Percentiles rank a stretch among this genome's conserved stretches.
phyloP scores from a whole-genome alignment of 257 asterid genomes.

The Datura wrightii region DNA sequence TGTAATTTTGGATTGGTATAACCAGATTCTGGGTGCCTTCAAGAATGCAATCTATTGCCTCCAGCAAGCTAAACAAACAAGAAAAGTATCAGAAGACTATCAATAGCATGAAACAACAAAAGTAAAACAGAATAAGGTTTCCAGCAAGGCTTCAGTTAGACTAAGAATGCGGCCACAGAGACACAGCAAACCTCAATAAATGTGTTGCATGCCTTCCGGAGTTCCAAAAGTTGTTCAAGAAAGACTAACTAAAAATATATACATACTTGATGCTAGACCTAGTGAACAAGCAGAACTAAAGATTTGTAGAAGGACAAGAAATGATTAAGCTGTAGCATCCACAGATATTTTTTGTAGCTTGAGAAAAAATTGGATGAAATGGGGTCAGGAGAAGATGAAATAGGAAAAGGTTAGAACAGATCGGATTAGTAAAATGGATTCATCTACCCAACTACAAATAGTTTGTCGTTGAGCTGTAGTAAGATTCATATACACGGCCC shows the following conservation, averaged over 20 bases:
- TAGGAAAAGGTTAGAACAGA: neutral
- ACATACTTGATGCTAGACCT: neutral
- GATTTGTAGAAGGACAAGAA: neutral
- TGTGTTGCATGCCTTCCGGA: neutral
- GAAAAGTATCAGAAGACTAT: neutral
- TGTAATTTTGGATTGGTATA: slow-evolving; percentile 59
- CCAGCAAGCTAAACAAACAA: slow-evolving; percentile 57
- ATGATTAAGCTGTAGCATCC: neutral
- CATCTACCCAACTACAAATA: neutral
- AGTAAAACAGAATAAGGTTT: neutral
- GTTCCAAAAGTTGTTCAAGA: neutral
- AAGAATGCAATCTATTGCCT: slow-evolving; percentile 73
- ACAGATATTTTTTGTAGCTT: neutral
- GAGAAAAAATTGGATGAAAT: neutral
- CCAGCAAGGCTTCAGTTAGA: neutral
- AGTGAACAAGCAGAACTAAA: neutral
- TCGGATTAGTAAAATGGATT: neutral
- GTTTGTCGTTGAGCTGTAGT: neutral
- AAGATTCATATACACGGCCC: neutral
- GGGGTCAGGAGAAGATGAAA: neutral
- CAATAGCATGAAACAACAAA: slow-evolving; percentile 11
- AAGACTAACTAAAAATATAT: neutral
- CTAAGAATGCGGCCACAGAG: neutral
- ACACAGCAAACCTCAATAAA: too few relatives aligned
- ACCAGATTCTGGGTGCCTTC: slow-evolving; percentile 85